A percentile compares a stretch with the other conserved stretches of the same genome.
phyloP scores from a whole-genome alignment of 129 eudicot genomes.

The Chrysanthemum lavandulifolium region DNA sequence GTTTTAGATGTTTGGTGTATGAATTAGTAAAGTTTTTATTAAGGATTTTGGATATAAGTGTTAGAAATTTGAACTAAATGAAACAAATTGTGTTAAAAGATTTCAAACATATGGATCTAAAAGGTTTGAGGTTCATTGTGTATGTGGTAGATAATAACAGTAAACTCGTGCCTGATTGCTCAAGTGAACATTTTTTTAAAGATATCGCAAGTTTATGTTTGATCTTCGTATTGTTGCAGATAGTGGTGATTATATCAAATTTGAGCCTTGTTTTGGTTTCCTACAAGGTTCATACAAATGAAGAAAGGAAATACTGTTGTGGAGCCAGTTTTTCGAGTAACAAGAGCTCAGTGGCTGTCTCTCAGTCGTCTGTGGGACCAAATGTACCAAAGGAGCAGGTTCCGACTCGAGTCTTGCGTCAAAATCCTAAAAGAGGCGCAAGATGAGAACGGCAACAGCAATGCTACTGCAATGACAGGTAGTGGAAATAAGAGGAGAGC shows the following conservation, averaged over 20 bases:
- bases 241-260: conserved; percentile 22
- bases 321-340: conserved; percentile 49
- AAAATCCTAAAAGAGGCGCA: conserved; percentile 45
- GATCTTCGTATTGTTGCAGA: conserved; percentile 29
- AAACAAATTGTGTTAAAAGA: neutral
- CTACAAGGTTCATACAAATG: conserved; percentile 26
- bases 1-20: neutral
- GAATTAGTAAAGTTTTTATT: neutral
- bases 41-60: no score
- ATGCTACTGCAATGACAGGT: conserved; percentile 14
- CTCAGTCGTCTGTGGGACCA: conserved; percentile 29
- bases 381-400: conserved; percentile 41
- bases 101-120: conserved; percentile 1
- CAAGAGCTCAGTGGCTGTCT: conserved; percentile 65
- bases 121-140: neutral
- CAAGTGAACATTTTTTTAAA: no score
- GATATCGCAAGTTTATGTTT: no score
- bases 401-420: conserved; percentile 25
- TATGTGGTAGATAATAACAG: no score
- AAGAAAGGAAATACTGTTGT: conserved; percentile 31
- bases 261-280: conserved; percentile 29
- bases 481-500: conserved; percentile 47
- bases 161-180: no score
- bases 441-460: conserved; percentile 41
- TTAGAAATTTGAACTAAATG: neutral